Evolutionary conservation across 495 filamentous ascomycete species (phyloP).

Genomic region (Penicillium dipodomyicola): DNA sequence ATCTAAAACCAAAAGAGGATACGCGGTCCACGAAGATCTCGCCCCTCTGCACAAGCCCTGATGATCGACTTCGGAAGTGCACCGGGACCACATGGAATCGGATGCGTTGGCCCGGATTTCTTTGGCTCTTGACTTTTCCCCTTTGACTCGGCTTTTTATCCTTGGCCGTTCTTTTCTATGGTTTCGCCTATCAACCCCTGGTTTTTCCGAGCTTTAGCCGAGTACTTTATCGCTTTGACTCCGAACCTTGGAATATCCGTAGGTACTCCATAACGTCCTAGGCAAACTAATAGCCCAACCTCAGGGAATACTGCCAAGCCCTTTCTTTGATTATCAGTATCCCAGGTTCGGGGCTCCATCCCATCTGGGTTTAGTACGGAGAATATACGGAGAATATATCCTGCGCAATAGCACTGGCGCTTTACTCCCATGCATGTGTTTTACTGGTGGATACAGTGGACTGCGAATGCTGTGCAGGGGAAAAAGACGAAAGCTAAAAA

Average conservation of each 20-base stretch:
- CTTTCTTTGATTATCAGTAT: background rate
- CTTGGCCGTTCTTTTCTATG: no score
- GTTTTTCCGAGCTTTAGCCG: conserved; percentile 6
- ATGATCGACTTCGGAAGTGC: conserved; percentile 36
- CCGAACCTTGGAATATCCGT: no score
- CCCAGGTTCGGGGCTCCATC: background rate
- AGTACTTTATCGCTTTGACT: background rate
- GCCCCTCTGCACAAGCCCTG: conserved; percentile 22
- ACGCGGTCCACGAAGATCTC: conserved; percentile 24
- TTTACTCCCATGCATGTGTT: background rate
- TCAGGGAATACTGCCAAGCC: no score
- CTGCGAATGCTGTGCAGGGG: conserved; percentile 4
- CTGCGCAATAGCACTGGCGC: background rate
- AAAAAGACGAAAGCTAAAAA: background rate
- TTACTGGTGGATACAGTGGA: background rate
- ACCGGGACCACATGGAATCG: conserved; percentile 37
- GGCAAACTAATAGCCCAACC: background rate
- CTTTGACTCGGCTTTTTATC: no score
- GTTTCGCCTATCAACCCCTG: conserved; percentile 4
- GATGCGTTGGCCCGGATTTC: conserved; percentile 25
- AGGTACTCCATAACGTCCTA: no score
- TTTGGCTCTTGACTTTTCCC: background rate
- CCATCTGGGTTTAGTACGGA: background rate
- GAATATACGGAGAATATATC: conserved; percentile 2
- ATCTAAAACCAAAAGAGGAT: background rate